These are phyloP conservation scores for Globisporangium abappressorium DNA, from an alignment of 352 stramenopile species.

Conservation along the genomic window DNA sequence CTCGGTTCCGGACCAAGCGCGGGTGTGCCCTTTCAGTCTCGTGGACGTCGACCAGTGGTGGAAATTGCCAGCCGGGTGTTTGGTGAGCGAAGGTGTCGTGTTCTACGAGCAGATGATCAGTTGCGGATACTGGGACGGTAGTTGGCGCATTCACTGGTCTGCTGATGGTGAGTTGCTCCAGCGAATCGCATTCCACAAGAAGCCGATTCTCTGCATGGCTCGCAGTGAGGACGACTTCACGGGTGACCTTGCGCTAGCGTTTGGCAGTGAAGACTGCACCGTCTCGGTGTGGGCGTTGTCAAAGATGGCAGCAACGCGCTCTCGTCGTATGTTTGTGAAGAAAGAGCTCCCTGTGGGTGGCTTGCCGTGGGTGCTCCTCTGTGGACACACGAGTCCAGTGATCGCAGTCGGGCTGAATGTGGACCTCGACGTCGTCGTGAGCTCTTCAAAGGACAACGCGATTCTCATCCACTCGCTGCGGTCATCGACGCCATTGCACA, in stretches of 20 bases:
- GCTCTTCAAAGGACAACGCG: conserved; percentile 71
- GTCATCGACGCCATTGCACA: conserved; percentile 68
- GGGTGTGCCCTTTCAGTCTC: conserved; percentile 73
- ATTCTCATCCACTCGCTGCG: conserved; percentile 77
- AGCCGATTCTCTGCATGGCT: conserved; percentile 83
- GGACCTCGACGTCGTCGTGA: conserved; percentile 80
- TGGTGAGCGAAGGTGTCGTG: conserved; percentile 75
- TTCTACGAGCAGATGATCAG: conserved; percentile 91
- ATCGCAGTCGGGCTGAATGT: conserved; percentile 80
- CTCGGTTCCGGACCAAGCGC: conserved; percentile 57
- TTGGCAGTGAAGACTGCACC: conserved; percentile 84
- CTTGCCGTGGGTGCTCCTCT: conserved; percentile 76
- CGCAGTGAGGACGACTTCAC: conserved; percentile 85
- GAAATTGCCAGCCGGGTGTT: conserved; percentile 70
- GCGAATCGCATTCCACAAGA: conserved; percentile 87
- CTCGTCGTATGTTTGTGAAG: conserved; percentile 82
- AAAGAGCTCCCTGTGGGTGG: conserved; percentile 78
- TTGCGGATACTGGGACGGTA: conserved; percentile 86
- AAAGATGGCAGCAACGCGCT: conserved; percentile 72
- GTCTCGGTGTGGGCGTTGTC: conserved; percentile 85
- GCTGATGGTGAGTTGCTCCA: conserved; percentile 81
- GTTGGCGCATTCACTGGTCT: conserved; percentile 86
- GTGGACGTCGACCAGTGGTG: conserved; percentile 86
- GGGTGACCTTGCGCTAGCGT: conserved; percentile 76
- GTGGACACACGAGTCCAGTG: conserved; percentile 74